Conservation (phyloP, 179 eudicot species). For the Spergularia azorica region DNA sequence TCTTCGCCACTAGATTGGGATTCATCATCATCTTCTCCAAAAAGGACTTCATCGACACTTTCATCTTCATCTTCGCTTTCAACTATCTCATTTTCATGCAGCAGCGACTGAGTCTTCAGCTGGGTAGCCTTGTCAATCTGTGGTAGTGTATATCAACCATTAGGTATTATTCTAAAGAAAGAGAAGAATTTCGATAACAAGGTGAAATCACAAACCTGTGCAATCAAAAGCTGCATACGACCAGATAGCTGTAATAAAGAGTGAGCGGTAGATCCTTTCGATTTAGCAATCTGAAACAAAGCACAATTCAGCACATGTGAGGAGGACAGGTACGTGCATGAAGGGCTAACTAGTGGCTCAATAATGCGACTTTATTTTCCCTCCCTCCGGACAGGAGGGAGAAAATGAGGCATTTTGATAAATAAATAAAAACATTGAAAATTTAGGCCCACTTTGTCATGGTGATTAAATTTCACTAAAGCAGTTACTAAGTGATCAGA, state of each 20-base stretch:
- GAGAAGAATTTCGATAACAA: slow-evolving; percentile 9
- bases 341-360: neutral
- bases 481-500: no score
- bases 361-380: neutral
- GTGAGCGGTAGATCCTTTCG: slow-evolving; percentile 48
- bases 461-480: no score
- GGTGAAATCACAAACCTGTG: slow-evolving; percentile 58
- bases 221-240: slow-evolving; percentile 80
- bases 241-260: slow-evolving; percentile 78
- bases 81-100: slow-evolving; percentile 35
- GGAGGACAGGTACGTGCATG: neutral
- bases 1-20: slow-evolving; percentile 53
- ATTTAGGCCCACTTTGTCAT: no score
- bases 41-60: slow-evolving; percentile 65
- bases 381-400: neutral
- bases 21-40: slow-evolving; percentile 63
- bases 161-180: neutral
- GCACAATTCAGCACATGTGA: slow-evolving; percentile 1
- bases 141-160: neutral
- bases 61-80: slow-evolving; percentile 76
- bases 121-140: slow-evolving; percentile 80
- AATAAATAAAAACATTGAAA: no score
- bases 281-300: slow-evolving; percentile 57
- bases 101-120: slow-evolving; percentile 38
- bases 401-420: no score